phyloP scores from a whole-genome alignment of 306 rosid genomes.

The Echinosophora koreensis region DNA sequence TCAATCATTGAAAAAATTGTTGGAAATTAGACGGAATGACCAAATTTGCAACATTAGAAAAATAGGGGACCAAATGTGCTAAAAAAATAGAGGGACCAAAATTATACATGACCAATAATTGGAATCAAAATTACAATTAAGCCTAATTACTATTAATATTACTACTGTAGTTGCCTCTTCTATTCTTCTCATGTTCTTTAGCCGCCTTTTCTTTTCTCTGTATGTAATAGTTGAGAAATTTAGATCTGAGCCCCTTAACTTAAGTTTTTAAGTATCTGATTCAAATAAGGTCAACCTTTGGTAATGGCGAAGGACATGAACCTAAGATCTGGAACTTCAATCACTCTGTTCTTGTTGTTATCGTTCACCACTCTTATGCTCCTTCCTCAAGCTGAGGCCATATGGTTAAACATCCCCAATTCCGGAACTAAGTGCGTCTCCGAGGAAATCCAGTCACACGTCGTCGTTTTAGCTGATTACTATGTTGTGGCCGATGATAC shows the following conservation, averaged over 20 bases:
- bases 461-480: constrained; percentile 70
- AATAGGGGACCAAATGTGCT: too few relatives aligned
- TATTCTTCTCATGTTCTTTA: not conserved
- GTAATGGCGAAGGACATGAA: constrained; percentile 43
- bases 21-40: too few relatives aligned
- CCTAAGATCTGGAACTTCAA: constrained; percentile 24
- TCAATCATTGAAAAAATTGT: too few relatives aligned
- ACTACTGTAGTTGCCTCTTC: not conserved
- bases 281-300: constrained; percentile 1
- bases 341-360: constrained; percentile 40
- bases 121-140: too few relatives aligned
- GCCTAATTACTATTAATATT: not conserved
- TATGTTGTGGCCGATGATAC: constrained; percentile 56
- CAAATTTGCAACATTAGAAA: too few relatives aligned
- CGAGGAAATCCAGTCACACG: constrained; percentile 61
- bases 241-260: constrained; percentile 43
- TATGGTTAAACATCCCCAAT: constrained; percentile 57
- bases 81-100: too few relatives aligned
- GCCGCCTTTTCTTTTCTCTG: not conserved
- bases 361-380: constrained; percentile 28
- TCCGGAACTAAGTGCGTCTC: constrained; percentile 69
- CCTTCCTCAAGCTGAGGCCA: constrained; percentile 42
- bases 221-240: not conserved
- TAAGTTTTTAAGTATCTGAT: not conserved
- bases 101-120: too few relatives aligned